Evolutionary conservation across 2,329 filamentous ascomycete species (phyloP), one percentile per base, ranked within the genome.

Genomic region (Verticillium tricorpus): DNA sequence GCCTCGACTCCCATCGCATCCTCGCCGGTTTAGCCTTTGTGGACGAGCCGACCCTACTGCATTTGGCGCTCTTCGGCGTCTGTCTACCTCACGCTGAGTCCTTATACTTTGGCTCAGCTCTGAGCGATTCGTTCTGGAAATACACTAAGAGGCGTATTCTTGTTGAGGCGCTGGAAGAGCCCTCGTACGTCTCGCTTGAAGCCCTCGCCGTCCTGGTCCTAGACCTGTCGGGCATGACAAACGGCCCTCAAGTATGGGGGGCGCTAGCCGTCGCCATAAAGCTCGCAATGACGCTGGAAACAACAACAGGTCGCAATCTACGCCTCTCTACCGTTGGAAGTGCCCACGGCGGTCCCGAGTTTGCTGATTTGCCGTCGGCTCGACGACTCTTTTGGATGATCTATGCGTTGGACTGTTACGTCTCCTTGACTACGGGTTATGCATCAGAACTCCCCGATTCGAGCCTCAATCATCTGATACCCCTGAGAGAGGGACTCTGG

Each of bases 191-290:
- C 5, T 52, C 62, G 2, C 62, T 63, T 12, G 62, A 63, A 25
- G 60, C 62, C 35, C 17, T 57, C 4, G 39, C 62, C 1, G 35
- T 63, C 35, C 57, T 63, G 17, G n/a, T 45, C 32, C 54, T 63
- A 15, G 62, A 63, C 57, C 54, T 63, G 1, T 63, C 62, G 2
- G 62, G 59, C 15, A 63, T 63, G 62, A 63, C 62, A 3, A 61
- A 63, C 17, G 62, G 62, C 6, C 62, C 62, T 15, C 62, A 63
- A 19, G 57, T 61, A 2, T 63, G 52, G 52, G 57, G 62, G 5
- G 6, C 35, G 14, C 60, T 63, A 17, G 59, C 62, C 7, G 55
- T 63, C 40, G 54, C 54, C 19, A 57, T 58, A 2, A 63, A 57
- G 31, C 59, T 63, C 50, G 62, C 62, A 12, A 37, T 37, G 35